These are phyloP conservation scores for Veloboletus limbatus DNA, from an alignment of 1,284 basidiomycete genomes.

Conservation along the genomic window DNA sequence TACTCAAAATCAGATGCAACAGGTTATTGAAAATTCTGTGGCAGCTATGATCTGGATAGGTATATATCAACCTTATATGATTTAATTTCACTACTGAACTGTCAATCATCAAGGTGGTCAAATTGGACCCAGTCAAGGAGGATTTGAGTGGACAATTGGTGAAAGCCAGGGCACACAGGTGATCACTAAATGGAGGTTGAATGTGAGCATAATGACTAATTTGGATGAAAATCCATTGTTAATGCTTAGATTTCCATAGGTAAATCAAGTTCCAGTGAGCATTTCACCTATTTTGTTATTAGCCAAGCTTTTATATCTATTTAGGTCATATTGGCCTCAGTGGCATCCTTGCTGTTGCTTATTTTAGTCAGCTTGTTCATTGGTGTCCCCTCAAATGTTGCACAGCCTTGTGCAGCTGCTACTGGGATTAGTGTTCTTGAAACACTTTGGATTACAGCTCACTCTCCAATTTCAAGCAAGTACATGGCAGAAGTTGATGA, in stretches of 20 bases:
- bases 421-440: conserved; percentile 11
- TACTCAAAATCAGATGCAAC: neutral
- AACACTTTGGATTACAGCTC: conserved; percentile 11
- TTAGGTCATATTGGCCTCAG: conserved; percentile 8
- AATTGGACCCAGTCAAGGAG: neutral
- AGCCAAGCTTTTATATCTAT: neutral
- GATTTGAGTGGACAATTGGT: conserved; percentile 6
- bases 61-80: neutral
- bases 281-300: neutral
- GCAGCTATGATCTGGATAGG: conserved; percentile 9
- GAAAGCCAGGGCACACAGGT: conserved; percentile 4
- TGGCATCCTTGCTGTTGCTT: conserved; percentile 8
- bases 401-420: neutral
- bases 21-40: neutral
- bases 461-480: conserved; percentile 1
- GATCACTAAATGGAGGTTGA: conserved; percentile 11
- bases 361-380: neutral
- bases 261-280: conserved; percentile 11
- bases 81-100: too few species aligned
- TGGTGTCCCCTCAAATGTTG: neutral
- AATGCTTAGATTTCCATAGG: too few species aligned
- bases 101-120: conserved; percentile 6
- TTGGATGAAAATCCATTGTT: too few species aligned
- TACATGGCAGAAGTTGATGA: conserved; percentile 4
- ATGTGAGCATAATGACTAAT: too few species aligned